Evolutionary conservation across 2,329 filamentous ascomycete species (phyloP), one percentile per base, ranked within the genome.

Genomic region (Verticillium albo-atrum): DNA sequence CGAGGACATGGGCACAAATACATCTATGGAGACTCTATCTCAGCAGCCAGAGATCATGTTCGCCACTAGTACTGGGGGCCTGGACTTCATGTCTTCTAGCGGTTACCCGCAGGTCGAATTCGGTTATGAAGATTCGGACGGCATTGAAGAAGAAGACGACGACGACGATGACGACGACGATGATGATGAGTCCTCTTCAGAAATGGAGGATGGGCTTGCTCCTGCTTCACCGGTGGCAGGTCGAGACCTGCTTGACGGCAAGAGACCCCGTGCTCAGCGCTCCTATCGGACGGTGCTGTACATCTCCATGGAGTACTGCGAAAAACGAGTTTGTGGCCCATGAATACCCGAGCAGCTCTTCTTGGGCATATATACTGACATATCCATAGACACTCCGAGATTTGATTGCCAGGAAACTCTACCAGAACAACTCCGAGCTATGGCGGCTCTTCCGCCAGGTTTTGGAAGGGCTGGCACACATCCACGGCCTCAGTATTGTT

Each of bases 241-340:
- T 17, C 58, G 54, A 30, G 63, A 61, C 47, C 58, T 60, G 30
- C 60, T 15, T 66, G 68, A 60, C 47, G 28, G 30, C 14, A 56
- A 55, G 35, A 63, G 58, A 52, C 42, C 37, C 42, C 70, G 67
- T 52, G 75, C 75, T 50, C 79, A 82, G 58, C 79, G 82, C 51
- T 76, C 84, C 4, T 82, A 84, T 61, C 85, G 84, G 57, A 93
- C 89, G 0, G 88, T 93, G 6, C 81, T 99, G 50, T 99, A 97
- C 71, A 98, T 99, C 59, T 95, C 96, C 62, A 99, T 99, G 95
- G 95, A 99, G 71, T 96, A 97, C 66, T 99, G 95, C 69, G 94
- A 98, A 71, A 95, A 94, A 70, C 86, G 90, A 65, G 87, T 89
- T 76, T 72, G 82, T 75, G 9, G 5, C 7, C 9, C 35, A 34